phyloP scores from a whole-genome alignment of 257 asterid species.

The Verbena officinalis region DNA sequence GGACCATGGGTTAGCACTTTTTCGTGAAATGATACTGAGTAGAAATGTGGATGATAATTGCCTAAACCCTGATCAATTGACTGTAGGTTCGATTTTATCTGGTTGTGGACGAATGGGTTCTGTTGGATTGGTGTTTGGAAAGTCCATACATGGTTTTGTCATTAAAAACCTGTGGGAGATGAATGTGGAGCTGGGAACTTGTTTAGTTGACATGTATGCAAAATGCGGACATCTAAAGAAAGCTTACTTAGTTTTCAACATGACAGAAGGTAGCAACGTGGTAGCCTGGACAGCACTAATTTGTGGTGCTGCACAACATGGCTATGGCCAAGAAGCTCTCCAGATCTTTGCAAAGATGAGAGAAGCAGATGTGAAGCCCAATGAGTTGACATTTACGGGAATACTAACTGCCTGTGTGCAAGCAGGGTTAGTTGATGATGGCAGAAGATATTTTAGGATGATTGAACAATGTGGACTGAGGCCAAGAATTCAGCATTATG shows the following conservation, averaged over 20 bases:
- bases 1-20: conserved; percentile 45
- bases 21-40: conserved; percentile 48
- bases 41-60: not conserved
- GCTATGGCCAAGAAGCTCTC: conserved; percentile 47
- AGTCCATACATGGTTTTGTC: conserved; percentile 51
- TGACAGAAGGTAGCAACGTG: conserved; percentile 46
- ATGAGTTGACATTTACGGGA: conserved; percentile 72
- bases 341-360: conserved; percentile 56
- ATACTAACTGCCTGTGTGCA: conserved; percentile 65
- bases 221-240: conserved; percentile 57
- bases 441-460: conserved; percentile 57
- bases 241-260: conserved; percentile 47
- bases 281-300: conserved; percentile 70
- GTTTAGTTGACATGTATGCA: conserved; percentile 64
- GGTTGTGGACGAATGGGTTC: conserved; percentile 58
- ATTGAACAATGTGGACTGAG: conserved; percentile 44
- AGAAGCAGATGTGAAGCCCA: conserved; percentile 48
- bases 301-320: conserved; percentile 58
- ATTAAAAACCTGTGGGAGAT: conserved; percentile 54
- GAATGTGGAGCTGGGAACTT: conserved; percentile 53
- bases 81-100: conserved; percentile 42
- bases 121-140: conserved; percentile 54
- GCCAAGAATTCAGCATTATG: conserved; percentile 67
- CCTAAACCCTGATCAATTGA: conserved; percentile 55
- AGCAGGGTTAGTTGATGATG: conserved; percentile 64